A percentile compares a stretch with the other conserved stretches of the same genome.
phyloP scores from a whole-genome alignment of 495 filamentous ascomycete species.

The Aspergillus egyptiacus region DNA sequence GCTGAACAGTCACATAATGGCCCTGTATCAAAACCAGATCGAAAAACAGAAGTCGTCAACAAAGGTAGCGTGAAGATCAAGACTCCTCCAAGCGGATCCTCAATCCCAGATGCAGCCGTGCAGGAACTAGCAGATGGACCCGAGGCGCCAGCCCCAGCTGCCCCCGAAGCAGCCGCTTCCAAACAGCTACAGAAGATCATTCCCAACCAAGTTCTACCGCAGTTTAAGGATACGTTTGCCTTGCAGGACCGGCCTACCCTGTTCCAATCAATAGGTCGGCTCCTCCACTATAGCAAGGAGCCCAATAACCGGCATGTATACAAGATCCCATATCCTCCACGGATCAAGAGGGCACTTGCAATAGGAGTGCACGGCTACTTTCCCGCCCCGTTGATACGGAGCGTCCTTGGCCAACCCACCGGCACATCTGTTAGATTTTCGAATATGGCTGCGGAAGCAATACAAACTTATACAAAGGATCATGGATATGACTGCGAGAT shows the following conservation, averaged over 20 bases:
- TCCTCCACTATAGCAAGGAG: conserved; percentile 58
- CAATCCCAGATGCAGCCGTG: conserved; percentile 29
- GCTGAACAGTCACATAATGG: conserved; percentile 13
- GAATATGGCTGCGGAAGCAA: conserved; percentile 76
- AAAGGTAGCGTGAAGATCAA: conserved; percentile 38
- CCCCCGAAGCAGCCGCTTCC: conserved; percentile 35
- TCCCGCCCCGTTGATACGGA: conserved; percentile 75
- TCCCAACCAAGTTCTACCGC: conserved; percentile 63
- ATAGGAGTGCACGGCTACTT: conserved; percentile 96
- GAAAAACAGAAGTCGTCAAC: conserved; percentile 42
- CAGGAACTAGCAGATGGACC: conserved; percentile 29
- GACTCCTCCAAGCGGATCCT: conserved; percentile 38
- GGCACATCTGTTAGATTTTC: conserved; percentile 93
- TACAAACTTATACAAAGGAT: conserved; percentile 69
- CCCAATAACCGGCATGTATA: conserved; percentile 62
- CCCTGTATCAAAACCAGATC: conserved; percentile 21
- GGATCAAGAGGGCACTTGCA: conserved; percentile 75
- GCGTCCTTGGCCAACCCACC: conserved; percentile 87
- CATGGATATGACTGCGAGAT: conserved; percentile 63
- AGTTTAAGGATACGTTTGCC: conserved; percentile 61
- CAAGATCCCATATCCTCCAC: conserved; percentile 60
- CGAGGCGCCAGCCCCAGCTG: conserved; percentile 27
- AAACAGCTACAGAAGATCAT: conserved; percentile 41
- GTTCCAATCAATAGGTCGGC: conserved; percentile 60
- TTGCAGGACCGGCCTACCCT: conserved; percentile 64